phyloP scores from a whole-genome alignment of 2,329 filamentous ascomycete genomes.

The Cylindrodendrum hubeiense region DNA sequence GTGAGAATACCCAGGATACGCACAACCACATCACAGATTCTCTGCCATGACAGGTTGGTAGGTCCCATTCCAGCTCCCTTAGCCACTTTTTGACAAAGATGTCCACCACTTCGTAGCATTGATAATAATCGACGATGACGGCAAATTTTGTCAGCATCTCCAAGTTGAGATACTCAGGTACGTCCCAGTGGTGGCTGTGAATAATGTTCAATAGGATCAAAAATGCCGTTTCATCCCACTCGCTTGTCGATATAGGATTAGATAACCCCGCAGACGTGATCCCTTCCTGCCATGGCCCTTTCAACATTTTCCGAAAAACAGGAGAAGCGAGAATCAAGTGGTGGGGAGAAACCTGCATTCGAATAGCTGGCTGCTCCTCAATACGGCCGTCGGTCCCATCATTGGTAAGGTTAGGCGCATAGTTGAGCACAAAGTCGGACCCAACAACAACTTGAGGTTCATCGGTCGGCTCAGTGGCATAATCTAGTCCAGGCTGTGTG shows the following conservation, averaged over 20 bases:
- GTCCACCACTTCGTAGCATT: slow-evolving; percentile 57
- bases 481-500: too few relatives aligned
- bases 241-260: neutral
- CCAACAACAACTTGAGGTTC: too few relatives aligned
- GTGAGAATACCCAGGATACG: slow-evolving; percentile 5
- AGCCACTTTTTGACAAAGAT: slow-evolving; percentile 58
- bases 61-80: neutral
- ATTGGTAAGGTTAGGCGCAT: neutral
- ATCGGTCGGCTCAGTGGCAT: too few relatives aligned
- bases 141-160: slow-evolving; percentile 59
- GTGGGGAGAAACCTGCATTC: slow-evolving; percentile 46
- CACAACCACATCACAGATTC: neutral
- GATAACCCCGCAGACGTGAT: neutral
- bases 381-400: neutral
- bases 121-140: slow-evolving; percentile 57
- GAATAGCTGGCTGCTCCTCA: neutral
- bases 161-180: slow-evolving; percentile 53
- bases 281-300: slow-evolving; percentile 15
- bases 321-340: slow-evolving; percentile 52
- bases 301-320: slow-evolving; percentile 34
- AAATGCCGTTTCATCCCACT: slow-evolving; percentile 53
- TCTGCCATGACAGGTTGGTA: neutral
- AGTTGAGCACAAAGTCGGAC: too few relatives aligned
- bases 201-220: slow-evolving; percentile 59
- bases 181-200: slow-evolving; percentile 55